Evolutionary conservation across 768 basidiomycete genomes (phyloP), one percentile per base, ranked within the genome.

Genomic region (Infundibulicybe gibba): DNA sequence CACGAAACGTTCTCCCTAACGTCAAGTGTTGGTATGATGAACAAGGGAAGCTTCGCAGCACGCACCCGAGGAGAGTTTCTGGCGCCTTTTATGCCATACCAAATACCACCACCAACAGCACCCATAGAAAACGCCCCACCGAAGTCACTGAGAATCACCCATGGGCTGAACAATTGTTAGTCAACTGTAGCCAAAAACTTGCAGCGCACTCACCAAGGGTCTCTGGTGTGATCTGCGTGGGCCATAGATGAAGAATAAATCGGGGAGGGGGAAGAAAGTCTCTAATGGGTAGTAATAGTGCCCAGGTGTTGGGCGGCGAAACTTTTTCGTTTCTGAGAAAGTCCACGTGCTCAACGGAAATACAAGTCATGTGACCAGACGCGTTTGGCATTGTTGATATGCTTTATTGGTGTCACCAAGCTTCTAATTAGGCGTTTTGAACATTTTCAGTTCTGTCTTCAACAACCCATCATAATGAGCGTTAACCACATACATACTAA

Each of bases 51-150:
- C 12, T n/a, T 14, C 35, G 10, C 25, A 44, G 32, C 1, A 70
- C 87, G 45, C 60, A 94, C 94, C 64, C 90, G 77, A 48, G 95
- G 95, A 50, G 93, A 95, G 69, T 97, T 98, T 58, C 95, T 80
- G 6, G 94, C 93, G 49, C 95, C 95, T 71, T 98, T 98, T 57
- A 97, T 93, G 47, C 94, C 92, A 69, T 97, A 94, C 95, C 95
- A 98, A 61, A 97, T 92, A 54, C 90, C 93, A 60, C 95, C 95
- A 58, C 95, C 95, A 46, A 98, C 85, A 32, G 94, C 92, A 64
- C 94, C 94, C 94, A 97, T 97, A 14, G 94, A 82, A 68, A 97
- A 95, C 11, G 94, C 94, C 51, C 93, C 94, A 50, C 95, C 94
- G 67, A 94, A 95, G 74, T 98, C 95, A 75, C 91, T 97, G 58